Evolutionary conservation across 2,329 filamentous ascomycete genomes (phyloP).

Genomic region (Elsinoe fawcettii): DNA sequence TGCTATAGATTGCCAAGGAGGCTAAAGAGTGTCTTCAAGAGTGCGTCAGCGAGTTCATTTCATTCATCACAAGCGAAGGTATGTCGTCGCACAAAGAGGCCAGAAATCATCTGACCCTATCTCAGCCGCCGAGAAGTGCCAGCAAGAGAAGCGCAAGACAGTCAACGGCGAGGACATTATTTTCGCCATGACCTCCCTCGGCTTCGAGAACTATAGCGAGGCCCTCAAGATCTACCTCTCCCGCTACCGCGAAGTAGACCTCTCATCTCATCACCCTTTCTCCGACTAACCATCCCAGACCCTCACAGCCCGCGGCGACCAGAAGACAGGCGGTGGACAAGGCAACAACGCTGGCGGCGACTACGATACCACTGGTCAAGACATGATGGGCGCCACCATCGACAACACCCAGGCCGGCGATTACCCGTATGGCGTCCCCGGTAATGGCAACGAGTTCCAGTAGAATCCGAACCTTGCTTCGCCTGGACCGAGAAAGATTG

Average conservation of each 20-base stretch:
- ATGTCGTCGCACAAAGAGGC: slow-evolving; percentile 28
- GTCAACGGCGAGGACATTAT: slow-evolving; percentile 98
- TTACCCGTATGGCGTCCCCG: slow-evolving; percentile 25
- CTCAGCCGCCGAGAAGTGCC: slow-evolving; percentile 93
- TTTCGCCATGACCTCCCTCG: slow-evolving; percentile 97
- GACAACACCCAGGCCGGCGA: slow-evolving; percentile 38
- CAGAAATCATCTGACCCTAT: slow-evolving; percentile 14
- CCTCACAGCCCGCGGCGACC: slow-evolving; percentile 65
- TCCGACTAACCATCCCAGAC: slow-evolving; percentile 52
- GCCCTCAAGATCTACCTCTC: slow-evolving; percentile 96
- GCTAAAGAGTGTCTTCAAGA: slow-evolving; percentile 99
- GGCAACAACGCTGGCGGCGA: slow-evolving; percentile 28
- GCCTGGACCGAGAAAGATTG: background rate
- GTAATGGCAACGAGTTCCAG: slow-evolving; percentile 16
- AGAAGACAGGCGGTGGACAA: slow-evolving; percentile 46
- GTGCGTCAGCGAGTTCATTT: slow-evolving; percentile 99
- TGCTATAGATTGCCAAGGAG: slow-evolving; percentile 54
- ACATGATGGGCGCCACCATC: slow-evolving; percentile 37
- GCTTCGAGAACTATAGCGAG: slow-evolving; percentile 98
- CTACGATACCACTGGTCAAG: slow-evolving; percentile 26
- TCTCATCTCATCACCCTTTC: background rate
- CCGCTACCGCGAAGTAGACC: slow-evolving; percentile 84
- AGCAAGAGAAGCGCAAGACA: slow-evolving; percentile 98
- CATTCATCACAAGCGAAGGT: slow-evolving; percentile 99
- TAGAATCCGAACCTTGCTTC: background rate